Base-by-base conservation (phyloP, 2,329 filamentous ascomycete genomes). In the Exophiala dermatitidis region DNA sequence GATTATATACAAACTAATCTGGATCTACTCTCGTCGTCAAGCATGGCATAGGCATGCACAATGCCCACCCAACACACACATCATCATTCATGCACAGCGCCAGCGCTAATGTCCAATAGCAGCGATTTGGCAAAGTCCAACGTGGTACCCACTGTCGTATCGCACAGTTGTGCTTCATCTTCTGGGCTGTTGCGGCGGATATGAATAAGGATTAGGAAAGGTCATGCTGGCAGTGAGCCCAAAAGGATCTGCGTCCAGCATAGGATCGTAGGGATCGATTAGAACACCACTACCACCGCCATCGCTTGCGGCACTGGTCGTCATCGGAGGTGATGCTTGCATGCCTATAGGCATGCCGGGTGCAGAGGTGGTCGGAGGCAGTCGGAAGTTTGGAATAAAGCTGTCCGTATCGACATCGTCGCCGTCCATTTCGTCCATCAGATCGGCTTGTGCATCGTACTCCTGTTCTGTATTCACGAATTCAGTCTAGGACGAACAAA, bases 141-240 rank as follows among this genome's bases (percentile, higher is more conserved):
- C 19, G 19, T 19, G 19, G 19, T 19, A 19, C 19, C 19, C 19
- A 19, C 19, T 33, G 41, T 7, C 34, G 7, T 10, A 40, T 26
- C 32, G 28, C 30, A 34, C 10, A 19, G 12, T 2, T n/a, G 36
- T 29, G n/a, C 5, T 32, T 58, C 51, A 61, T 45, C 58, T 53
- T 43, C 60, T 48, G 12, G 48, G 19, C 26, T 60, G 59, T 26
- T 42, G 29, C 32, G 60, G 51, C 5, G 56, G 56, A 52, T 72
- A 74, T 54, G 70, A 72, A 69, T 90, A 93, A 52, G 88, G 86
- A 1, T 85, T 87, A 7, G 90, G 90, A 65, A 95, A 95, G 61
- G 91, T 88, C 91, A 95, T 95, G 72, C 88, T 95, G 34, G 90
- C 90, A 54, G 87, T 91, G 48, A 96, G 76, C 8, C 90, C 90